Evolutionary conservation across 768 basidiomycete species (phyloP).

Genomic region (Psilocybe cyanescens): DNA sequence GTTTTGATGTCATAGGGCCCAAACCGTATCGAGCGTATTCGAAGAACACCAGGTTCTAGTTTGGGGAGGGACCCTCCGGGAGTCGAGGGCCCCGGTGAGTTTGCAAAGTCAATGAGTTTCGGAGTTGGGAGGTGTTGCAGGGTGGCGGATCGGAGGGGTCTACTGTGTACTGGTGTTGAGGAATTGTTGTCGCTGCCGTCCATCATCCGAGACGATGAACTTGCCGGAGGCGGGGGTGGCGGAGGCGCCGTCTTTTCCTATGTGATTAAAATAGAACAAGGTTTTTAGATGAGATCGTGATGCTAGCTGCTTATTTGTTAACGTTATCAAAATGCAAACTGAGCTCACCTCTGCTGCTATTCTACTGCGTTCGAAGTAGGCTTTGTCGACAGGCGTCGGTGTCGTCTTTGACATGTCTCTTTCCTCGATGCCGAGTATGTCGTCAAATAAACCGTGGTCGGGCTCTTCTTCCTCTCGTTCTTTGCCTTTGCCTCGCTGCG

Average conservation of each 20-base stretch:
- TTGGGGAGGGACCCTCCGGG: conserved; percentile 36
- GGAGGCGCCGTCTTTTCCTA: conserved; percentile 57
- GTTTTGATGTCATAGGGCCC: conserved; percentile 93
- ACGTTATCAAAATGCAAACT: not conserved
- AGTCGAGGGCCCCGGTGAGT: conserved; percentile 48
- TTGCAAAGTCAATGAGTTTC: conserved; percentile 34
- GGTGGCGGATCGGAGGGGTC: conserved; percentile 64
- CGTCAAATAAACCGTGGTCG: conserved; percentile 78
- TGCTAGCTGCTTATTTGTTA: not conserved
- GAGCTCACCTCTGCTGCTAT: conserved; percentile 71
- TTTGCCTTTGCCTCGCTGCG: conserved; percentile 64
- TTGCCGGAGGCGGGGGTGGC: conserved; percentile 33
- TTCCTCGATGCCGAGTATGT: conserved; percentile 69
- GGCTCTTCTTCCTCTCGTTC: conserved; percentile 67
- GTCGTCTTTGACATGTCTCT: conserved; percentile 74
- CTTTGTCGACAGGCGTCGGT: conserved; percentile 63
- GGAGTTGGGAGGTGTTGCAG: conserved; percentile 41
- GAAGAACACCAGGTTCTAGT: conserved; percentile 46
- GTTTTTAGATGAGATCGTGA: conserved; percentile 3
- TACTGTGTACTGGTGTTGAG: conserved; percentile 53
- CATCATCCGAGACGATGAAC: conserved; percentile 16
- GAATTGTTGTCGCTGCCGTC: conserved; percentile 23
- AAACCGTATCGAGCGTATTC: conserved; percentile 89
- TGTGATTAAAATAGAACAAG: conserved; percentile 1
- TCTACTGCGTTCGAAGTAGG: conserved; percentile 74